Conservation (phyloP, 805 yeast species). For the Candida sanyiensis region DNA sequence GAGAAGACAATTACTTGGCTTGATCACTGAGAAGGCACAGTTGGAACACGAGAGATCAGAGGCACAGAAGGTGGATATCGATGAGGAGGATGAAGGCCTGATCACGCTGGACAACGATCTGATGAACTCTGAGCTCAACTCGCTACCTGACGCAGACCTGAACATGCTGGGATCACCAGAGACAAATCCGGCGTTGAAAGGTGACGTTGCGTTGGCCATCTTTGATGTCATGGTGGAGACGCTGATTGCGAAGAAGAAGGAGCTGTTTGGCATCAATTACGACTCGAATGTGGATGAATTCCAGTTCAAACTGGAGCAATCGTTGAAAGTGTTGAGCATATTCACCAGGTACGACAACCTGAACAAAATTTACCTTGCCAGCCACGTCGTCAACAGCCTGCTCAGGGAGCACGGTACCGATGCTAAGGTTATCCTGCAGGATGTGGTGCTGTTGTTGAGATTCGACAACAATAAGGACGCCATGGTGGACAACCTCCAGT, state of each 20-base stretch:
- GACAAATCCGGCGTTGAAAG: conserved; percentile 70
- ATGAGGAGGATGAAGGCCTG: conserved; percentile 33
- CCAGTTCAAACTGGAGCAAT: conserved; percentile 27
- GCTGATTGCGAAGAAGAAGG: conserved; percentile 24
- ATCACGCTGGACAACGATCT: conserved; percentile 48
- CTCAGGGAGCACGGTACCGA: conserved; percentile 36
- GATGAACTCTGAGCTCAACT: conserved; percentile 56
- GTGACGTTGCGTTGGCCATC: conserved; percentile 66
- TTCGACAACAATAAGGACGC: conserved; percentile 34
- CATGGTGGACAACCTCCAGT: conserved; percentile 58
- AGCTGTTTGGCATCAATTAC: conserved; percentile 28
- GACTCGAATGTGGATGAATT: conserved; percentile 62
- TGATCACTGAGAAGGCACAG: conserved; percentile 71
- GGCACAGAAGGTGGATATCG: conserved; percentile 29
- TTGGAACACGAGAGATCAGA: conserved; percentile 36
- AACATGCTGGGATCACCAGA: conserved; percentile 83
- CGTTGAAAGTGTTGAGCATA: conserved; percentile 43
- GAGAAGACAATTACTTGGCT: conserved; percentile 75
- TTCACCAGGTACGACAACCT: conserved; percentile 64
- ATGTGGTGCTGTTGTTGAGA: conserved; percentile 65
- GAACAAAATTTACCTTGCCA: conserved; percentile 60
- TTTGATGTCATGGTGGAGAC: conserved; percentile 60
- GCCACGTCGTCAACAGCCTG: conserved; percentile 56
- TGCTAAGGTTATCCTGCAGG: conserved; percentile 40
- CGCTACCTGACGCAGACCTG: conserved; percentile 82